Evolutionary conservation across 2,329 filamentous ascomycete genomes (phyloP).

Genomic region (Graphiopsis chlorocephala): DNA sequence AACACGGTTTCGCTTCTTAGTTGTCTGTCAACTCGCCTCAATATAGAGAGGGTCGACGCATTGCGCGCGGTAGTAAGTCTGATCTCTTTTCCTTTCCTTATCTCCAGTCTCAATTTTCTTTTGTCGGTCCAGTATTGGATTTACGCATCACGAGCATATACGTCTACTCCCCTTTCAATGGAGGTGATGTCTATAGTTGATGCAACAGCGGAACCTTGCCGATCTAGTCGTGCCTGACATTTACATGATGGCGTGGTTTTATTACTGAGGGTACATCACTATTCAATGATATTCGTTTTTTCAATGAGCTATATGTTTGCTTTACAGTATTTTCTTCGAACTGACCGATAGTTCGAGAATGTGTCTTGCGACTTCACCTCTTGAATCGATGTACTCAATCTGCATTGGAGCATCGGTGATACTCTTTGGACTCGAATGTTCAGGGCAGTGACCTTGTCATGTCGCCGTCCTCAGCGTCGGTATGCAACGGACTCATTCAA

Average conservation of each 20-base stretch:
- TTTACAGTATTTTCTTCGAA: neutral
- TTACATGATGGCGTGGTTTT: constrained; percentile 3
- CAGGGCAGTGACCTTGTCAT: too few species aligned
- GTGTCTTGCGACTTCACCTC: too few species aligned
- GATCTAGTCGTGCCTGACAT: constrained; percentile 7
- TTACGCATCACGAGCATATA: constrained; percentile 16
- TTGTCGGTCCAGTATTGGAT: neutral
- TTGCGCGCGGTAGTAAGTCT: constrained; percentile 3
- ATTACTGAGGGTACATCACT: constrained; percentile 10
- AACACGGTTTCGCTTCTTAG: constrained; percentile 4
- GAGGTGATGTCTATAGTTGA: constrained; percentile 17
- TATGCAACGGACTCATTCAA: too few species aligned
- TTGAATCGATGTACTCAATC: too few species aligned
- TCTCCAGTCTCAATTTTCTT: neutral
- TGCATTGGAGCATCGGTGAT: too few species aligned
- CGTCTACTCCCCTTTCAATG: constrained; percentile 16
- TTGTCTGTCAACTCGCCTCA: constrained; percentile 4
- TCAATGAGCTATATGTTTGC: neutral
- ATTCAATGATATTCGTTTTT: neutral
- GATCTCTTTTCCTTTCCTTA: neutral
- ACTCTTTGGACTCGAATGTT: too few species aligned
- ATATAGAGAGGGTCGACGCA: neutral
- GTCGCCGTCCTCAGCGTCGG: too few species aligned
- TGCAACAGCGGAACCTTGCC: constrained; percentile 12
- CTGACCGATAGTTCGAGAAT: too few species aligned